These are phyloP conservation scores for Neurospora sublineolata DNA, from an alignment of 495 filamentous ascomycete species.

Conservation along the genomic window DNA sequence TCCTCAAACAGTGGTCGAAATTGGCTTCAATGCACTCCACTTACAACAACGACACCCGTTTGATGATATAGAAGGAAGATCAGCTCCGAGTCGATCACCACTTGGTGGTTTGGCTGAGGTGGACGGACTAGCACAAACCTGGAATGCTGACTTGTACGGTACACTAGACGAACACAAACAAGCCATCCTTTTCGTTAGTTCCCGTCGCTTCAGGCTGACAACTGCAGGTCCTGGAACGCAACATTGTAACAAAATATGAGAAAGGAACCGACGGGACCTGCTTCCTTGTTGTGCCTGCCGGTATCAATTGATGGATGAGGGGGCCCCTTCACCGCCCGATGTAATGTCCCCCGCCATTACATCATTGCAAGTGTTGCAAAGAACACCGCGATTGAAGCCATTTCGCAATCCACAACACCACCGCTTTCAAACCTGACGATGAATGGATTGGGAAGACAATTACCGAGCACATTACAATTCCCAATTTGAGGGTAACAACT, in stretches of 20 bases:
- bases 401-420: neutral
- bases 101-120: neutral
- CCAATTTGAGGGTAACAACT: too few relatives aligned
- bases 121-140: neutral
- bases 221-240: neutral
- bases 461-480: neutral
- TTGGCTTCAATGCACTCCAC: neutral
- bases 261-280: neutral
- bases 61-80: neutral
- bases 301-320: neutral
- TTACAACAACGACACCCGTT: neutral
- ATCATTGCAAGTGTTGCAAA: slow-evolving; percentile 5
- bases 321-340: neutral
- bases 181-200: neutral
- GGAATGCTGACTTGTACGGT: neutral
- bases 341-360: slow-evolving; percentile 9
- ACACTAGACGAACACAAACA: neutral
- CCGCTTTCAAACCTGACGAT: neutral
- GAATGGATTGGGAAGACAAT: neutral
- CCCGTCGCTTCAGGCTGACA: neutral
- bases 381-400: neutral
- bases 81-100: neutral
- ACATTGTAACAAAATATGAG: neutral
- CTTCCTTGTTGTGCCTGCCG: neutral
- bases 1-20: neutral